phyloP scores from a whole-genome alignment of 306 rosid genomes.

The Castanea mollissima region DNA sequence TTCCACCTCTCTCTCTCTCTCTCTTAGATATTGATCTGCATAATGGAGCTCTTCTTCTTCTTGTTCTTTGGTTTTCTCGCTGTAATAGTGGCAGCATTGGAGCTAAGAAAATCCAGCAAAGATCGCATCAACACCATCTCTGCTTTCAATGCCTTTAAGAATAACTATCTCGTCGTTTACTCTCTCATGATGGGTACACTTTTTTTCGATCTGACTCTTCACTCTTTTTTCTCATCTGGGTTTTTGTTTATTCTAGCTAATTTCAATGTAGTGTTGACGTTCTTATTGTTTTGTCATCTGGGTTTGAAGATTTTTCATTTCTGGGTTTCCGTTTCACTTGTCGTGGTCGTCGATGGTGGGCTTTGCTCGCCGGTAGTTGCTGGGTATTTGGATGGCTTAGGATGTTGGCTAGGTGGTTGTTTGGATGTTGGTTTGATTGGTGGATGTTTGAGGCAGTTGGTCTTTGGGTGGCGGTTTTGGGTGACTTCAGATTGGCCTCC shows the following conservation, averaged over 20 bases:
- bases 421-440: too few species aligned
- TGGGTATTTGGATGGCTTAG: too few species aligned
- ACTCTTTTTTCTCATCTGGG: background rate
- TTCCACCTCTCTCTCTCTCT: background rate
- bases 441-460: too few species aligned
- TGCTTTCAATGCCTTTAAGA: constrained; percentile 47
- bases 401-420: too few species aligned
- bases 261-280: background rate
- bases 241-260: too few species aligned
- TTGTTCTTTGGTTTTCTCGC: constrained; percentile 42
- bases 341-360: too few species aligned
- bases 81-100: constrained; percentile 42
- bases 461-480: too few species aligned
- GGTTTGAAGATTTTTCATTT: background rate
- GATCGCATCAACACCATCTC: constrained; percentile 49
- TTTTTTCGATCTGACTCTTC: constrained; percentile 16
- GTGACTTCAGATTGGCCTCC: too few species aligned
- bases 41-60: constrained; percentile 52
- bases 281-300: background rate
- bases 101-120: constrained; percentile 46
- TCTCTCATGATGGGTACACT: constrained; percentile 60
- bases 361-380: too few species aligned
- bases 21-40: background rate
- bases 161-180: constrained; percentile 52
- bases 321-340: too few species aligned